Conservation (phyloP, 2,329 filamentous ascomycete species). For the Lachnellula hyalina region DNA sequence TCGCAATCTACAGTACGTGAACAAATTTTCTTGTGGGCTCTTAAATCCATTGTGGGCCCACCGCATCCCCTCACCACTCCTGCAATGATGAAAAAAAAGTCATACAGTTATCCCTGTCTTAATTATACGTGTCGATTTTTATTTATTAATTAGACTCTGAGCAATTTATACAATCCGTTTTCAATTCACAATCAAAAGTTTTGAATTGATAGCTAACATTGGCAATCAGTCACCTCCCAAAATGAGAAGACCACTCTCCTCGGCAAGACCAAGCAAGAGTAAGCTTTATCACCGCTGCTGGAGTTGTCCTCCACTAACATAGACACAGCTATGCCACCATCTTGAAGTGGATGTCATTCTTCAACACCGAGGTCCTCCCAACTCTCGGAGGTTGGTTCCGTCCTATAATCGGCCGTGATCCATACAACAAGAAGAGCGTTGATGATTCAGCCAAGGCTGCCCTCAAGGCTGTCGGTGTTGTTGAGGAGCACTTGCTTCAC, state of each 20-base stretch:
- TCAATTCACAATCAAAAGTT: conserved; percentile 9
- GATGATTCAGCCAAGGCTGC: conserved; percentile 71
- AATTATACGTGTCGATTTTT: conserved; percentile 83
- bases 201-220: conserved; percentile 18
- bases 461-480: conserved; percentile 61
- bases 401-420: conserved; percentile 72
- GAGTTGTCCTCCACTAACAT: conserved; percentile 22
- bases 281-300: conserved; percentile 21
- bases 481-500: conserved; percentile 83
- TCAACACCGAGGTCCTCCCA: conserved; percentile 80
- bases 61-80: background rate
- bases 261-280: conserved; percentile 99
- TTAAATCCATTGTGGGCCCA: conserved; percentile 5
- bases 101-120: conserved; percentile 99
- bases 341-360: conserved; percentile 96
- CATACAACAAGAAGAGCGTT: conserved; percentile 97
- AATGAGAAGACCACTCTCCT: conserved; percentile 99
- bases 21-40: conserved; percentile 1
- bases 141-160: conserved; percentile 72
- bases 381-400: conserved; percentile 75
- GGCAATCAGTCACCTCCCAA: conserved; percentile 80
- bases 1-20: conserved; percentile 93
- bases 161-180: conserved; percentile 31
- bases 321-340: conserved; percentile 76
- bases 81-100: conserved; percentile 45